Evolutionary conservation across 495 filamentous ascomycete species (phyloP), one percentile per base, ranked within the genome.

Genomic region (Penicillium mononematosum): DNA sequence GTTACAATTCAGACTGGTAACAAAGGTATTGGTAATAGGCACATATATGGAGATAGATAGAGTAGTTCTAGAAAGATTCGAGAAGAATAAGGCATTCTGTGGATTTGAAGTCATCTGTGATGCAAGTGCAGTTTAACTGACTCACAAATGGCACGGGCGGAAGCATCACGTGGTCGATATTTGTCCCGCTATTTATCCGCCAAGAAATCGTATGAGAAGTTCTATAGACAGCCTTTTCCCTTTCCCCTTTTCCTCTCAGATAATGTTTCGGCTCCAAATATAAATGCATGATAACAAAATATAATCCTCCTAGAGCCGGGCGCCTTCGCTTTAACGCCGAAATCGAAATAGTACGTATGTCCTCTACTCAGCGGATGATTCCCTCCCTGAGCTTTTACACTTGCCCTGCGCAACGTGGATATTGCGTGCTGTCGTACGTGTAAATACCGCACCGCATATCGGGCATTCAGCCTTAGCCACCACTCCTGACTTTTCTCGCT

Each of bases 401-500:
- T 96, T 96, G 62, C 92, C 91, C 70, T 95, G 89, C 16, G 85
- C 79, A 67, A 95, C 74, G 65, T 96, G 92, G 14, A 91, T 92
- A 69, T 96, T 96, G 29, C 91, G 81, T 25, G 92, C 92, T 32
- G 92, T 96, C 29, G 91, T 95, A 46, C 92, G 79, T 16, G 92
- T 96, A 58, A 96, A 96, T 54, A 95, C 91, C 9, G 92, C 91
- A 17, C 90, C 90, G 65, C 92, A 96, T 55, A 89, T 84, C 16
- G 89, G 90, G 61, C 92, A 96, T 42, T 85, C 85, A 14, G 90
- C 90, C 70, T 96, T 96, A 10, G 88, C 76, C 36, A 92, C 90
- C 17, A 89, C 90, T 9, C 92, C 92, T 2, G 90, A 93, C 68
- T 94, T 96, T 69, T 96, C 92, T n/a, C 92, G 83, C 67, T 96